A percentile compares a stretch with the other conserved stretches of the same genome.
phyloP scores from a whole-genome alignment of 2,329 filamentous ascomycete species.

The Volutella citrinella region DNA sequence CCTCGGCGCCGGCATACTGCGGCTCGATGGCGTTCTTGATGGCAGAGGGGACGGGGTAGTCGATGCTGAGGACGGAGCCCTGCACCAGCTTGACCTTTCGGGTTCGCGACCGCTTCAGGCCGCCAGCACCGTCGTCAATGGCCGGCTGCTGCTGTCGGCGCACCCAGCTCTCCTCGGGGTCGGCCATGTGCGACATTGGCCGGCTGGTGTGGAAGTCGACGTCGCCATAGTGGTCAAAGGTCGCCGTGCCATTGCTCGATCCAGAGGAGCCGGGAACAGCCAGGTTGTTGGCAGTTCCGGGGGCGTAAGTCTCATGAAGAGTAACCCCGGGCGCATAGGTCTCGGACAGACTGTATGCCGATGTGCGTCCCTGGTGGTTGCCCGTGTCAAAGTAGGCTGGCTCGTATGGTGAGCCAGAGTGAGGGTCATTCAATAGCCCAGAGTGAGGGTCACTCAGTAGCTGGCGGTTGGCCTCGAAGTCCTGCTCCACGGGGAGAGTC shows the following conservation, averaged over 20 bases:
- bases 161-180: conserved; percentile 55
- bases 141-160: conserved; percentile 70
- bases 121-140: conserved; percentile 28
- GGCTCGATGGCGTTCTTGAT: conserved; percentile 90
- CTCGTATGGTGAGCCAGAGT: neutral
- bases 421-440: neutral
- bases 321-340: conserved; percentile 57
- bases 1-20: conserved; percentile 82
- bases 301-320: conserved; percentile 7
- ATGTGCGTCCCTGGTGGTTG: conserved; percentile 34
- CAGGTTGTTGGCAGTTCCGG: conserved; percentile 31
- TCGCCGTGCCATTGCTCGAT: neutral
- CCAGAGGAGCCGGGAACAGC: conserved; percentile 21
- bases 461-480: no score
- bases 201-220: neutral
- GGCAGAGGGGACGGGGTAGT: conserved; percentile 88
- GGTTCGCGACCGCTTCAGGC: conserved; percentile 81
- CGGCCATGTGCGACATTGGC: neutral
- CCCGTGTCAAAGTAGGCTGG: neutral
- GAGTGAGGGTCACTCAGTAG: no score
- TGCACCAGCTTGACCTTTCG: conserved; percentile 93
- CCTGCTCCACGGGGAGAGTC: no score
- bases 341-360: conserved; percentile 70
- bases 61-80: conserved; percentile 85
- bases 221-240: neutral